Evolutionary conservation across 306 rosid species (phyloP), one percentile per base, ranked within the genome.

Genomic region (Herpetospermum pedunculosum): DNA sequence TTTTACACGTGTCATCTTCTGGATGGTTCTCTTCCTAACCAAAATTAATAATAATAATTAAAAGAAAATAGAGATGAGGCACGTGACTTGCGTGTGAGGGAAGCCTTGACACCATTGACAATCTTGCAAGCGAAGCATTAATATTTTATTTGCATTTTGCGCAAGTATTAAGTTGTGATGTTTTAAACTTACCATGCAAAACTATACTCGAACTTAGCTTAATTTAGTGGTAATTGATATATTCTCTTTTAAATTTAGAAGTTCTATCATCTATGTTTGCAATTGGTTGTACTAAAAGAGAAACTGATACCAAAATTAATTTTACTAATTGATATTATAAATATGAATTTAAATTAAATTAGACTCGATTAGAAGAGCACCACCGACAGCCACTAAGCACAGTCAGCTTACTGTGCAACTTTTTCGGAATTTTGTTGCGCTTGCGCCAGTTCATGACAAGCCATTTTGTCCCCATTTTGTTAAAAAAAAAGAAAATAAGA

Each of bases 41-140:
- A 15, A 2, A 23, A 16, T 54, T 54, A 58, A 30, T 1, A 49
- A 29, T 50, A 7, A 19, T 28, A 62, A 62, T 16, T 2, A 62
- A 18, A 62, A 34, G 0, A 0, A 18, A 18, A 62, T 8, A 34
- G 0, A 13, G 0, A 63, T 1, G 44, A 35, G 21, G 72, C 72
- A 64, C 72, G 49, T 64, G 72, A 64, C 29, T 64, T 64, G 72
- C 72, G 72, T 64, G 72, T 64, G 72, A 10, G 49, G n/a, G 32
- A 64, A 64, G 72, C 16, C 32, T 65, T 13, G 2, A 28, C 32
- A 40, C 50, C 50, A 65, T 40, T 65, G 23, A 6, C 32, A 5
- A 3, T 11, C 72, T 65, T 65, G 72, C 72, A 65, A 65, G 72
- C 34, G 11, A 65, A 65, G 72, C 72, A 65, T 23, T 41, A 3